Conservation (phyloP, 2,329 filamentous ascomycete species). For the Phaeophleospora eucalypticola region DNA sequence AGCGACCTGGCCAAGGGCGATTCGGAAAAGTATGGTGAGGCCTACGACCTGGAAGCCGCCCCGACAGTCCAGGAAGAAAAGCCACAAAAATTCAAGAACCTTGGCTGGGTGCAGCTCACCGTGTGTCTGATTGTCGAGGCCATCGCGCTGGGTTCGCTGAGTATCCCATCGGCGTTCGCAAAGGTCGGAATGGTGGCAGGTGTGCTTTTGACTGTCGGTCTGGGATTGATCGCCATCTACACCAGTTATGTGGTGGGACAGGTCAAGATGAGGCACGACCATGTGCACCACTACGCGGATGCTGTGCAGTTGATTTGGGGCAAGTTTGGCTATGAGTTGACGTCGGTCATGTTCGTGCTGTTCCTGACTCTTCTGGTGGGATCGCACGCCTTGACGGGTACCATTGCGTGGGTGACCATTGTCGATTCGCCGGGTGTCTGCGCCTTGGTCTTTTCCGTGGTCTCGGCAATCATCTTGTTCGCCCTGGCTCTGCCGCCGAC, state of each 20-base stretch:
- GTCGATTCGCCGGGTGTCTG: conserved; percentile 36
- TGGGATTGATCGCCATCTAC: conserved; percentile 58
- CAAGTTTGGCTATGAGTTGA: conserved; percentile 40
- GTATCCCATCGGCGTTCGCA: conserved; percentile 54
- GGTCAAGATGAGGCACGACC: conserved; percentile 52
- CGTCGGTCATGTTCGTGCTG: conserved; percentile 41
- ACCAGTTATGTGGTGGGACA: conserved; percentile 60
- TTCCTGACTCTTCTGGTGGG: conserved; percentile 43
- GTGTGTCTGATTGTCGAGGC: conserved; percentile 55
- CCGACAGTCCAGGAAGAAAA: conserved; percentile 29
- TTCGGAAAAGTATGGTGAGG: conserved; percentile 8
- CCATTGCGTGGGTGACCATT: conserved; percentile 44
- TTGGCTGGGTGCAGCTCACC: conserved; percentile 47
- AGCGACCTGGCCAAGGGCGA: conserved; percentile 1
- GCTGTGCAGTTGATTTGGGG: conserved; percentile 43
- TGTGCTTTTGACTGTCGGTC: conserved; percentile 50
- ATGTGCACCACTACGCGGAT: conserved; percentile 43
- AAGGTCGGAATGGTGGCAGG: conserved; percentile 53
- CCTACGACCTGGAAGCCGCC: conserved; percentile 14
- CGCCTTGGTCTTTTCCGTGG: conserved; percentile 40
- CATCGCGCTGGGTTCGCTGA: conserved; percentile 55
- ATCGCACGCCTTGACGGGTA: conserved; percentile 44
- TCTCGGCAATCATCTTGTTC: conserved; percentile 41
- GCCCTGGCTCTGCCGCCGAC: conserved; percentile 34
- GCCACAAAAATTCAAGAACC: conserved; percentile 35